These are phyloP conservation scores for Aspergillus awamori DNA, from an alignment of 2,329 filamentous ascomycete genomes.

Conservation along the genomic window DNA sequence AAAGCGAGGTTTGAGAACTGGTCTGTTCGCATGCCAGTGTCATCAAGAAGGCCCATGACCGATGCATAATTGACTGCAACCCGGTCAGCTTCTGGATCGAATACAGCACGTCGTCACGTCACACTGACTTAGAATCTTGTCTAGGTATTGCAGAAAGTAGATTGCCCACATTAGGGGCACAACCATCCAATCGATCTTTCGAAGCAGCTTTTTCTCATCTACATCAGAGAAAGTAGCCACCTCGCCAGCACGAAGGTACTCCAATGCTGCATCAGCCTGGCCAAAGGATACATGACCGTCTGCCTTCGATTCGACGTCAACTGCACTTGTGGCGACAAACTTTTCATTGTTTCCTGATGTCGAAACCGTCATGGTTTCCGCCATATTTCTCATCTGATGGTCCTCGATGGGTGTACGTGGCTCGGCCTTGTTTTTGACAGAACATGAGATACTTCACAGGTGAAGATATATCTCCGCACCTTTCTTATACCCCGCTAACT, in stretches of 20 bases:
- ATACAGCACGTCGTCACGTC: conserved; percentile 53
- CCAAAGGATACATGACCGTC: conserved; percentile 10
- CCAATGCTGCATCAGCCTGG: conserved; percentile 42
- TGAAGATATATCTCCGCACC: neutral
- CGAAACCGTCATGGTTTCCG: neutral
- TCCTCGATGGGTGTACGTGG: neutral
- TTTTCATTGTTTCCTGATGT: neutral
- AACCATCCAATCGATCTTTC: conserved; percentile 46
- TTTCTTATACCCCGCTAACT: neutral
- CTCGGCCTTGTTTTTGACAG: neutral
- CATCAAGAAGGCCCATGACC: conserved; percentile 62
- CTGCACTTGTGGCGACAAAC: neutral
- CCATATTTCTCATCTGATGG: neutral
- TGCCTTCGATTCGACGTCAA: conserved; percentile 24
- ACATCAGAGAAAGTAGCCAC: conserved; percentile 32
- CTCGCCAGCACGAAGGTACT: conserved; percentile 35
- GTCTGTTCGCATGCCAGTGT: conserved; percentile 58
- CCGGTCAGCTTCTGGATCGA: conserved; percentile 45
- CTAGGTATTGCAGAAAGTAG: conserved; percentile 64
- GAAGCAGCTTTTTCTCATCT: conserved; percentile 35
- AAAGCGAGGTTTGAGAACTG: conserved; percentile 63
- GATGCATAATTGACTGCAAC: conserved; percentile 54
- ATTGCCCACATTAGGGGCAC: conserved; percentile 57
- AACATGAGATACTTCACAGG: neutral
- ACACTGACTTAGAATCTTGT: conserved; percentile 56